Evolutionary conservation across 78 protist genomes (phyloP).

Genomic region (Cavenderia fasciculata): DNA sequence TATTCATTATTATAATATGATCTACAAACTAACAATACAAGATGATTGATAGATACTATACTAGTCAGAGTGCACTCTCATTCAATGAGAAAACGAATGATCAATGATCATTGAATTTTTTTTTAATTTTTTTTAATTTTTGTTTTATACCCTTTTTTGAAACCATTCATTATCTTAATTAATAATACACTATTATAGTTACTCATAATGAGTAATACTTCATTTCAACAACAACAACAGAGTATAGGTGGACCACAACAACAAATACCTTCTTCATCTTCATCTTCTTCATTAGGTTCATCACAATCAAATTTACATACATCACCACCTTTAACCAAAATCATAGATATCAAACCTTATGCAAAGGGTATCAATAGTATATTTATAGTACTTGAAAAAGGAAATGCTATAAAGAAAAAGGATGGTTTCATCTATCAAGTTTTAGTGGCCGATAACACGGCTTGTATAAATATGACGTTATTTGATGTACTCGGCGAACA

Average conservation of each 20-base stretch:
- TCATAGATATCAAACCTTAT: constrained; percentile 51
- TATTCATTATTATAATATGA: no score
- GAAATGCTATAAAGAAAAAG: constrained; percentile 41
- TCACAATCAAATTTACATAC: not conserved
- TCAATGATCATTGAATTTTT: no score
- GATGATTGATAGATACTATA: no score
- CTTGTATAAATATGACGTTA: constrained; percentile 64
- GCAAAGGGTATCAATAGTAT: constrained; percentile 39
- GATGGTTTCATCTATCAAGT: constrained; percentile 45
- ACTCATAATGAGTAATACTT: no score
- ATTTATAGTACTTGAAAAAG: constrained; percentile 59
- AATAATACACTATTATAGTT: no score
- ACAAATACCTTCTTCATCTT: not conserved
- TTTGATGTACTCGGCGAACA: constrained; percentile 60
- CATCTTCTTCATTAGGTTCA: not conserved
- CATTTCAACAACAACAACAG: constrained; percentile 13
- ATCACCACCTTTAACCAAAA: not conserved
- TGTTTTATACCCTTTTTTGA: no score
- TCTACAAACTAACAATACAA: no score
- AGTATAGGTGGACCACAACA: not conserved
- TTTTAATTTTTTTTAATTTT: no score
- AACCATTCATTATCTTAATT: no score
- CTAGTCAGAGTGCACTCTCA: no score
- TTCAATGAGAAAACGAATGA: no score
- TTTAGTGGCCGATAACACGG: constrained; percentile 61